Percentiles rank a stretch among this genome's conserved stretches.
phyloP scores from a whole-genome alignment of 2,329 filamentous ascomycete genomes.

The Botrytis squamosa region DNA sequence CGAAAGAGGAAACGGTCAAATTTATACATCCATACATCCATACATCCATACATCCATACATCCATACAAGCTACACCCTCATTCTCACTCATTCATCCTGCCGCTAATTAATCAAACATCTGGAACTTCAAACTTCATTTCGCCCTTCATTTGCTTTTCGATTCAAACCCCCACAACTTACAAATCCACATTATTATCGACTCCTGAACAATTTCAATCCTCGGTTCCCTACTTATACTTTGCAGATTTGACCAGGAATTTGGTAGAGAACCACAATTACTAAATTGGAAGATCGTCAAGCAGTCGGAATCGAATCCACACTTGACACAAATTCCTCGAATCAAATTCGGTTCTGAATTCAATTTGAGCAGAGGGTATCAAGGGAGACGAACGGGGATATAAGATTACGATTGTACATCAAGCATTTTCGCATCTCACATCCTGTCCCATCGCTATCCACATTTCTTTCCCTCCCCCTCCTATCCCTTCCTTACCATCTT shows the following conservation, averaged over 20 bases:
- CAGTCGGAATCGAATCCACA: slow-evolving; percentile 14
- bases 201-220: slow-evolving; percentile 13
- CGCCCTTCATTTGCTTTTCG: not conserved
- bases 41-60: not conserved
- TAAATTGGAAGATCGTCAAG: slow-evolving; percentile 16
- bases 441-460: not conserved
- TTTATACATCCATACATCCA: not conserved
- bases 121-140: slow-evolving; percentile 1
- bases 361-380: slow-evolving; percentile 2
- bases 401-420: slow-evolving; percentile 10
- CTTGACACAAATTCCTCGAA: slow-evolving; percentile 13
- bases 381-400: slow-evolving; percentile 12
- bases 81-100: not conserved
- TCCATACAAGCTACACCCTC: not conserved
- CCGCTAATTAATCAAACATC: not conserved
- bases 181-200: not conserved
- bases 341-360: slow-evolving; percentile 1
- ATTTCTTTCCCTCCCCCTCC: slow-evolving; percentile 4
- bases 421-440: slow-evolving; percentile 13
- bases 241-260: not conserved
- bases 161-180: slow-evolving; percentile 1
- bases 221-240: not conserved
- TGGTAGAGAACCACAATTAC: slow-evolving; percentile 10
- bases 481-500: not conserved
- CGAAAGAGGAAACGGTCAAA: not conserved